Evolutionary conservation across 106 monocot genomes (phyloP).

Genomic region (Gastrodia elata): DNA sequence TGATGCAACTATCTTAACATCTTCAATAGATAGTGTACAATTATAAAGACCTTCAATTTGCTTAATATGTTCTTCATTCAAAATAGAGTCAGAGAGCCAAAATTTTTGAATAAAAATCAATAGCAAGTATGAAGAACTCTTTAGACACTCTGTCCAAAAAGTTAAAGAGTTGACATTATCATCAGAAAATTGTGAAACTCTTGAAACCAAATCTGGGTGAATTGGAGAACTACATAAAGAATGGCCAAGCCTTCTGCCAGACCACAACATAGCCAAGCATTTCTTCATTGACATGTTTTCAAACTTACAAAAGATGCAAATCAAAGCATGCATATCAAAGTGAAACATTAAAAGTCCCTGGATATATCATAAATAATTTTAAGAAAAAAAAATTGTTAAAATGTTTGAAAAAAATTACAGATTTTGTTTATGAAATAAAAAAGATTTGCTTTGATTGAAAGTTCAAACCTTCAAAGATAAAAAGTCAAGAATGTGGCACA

Average conservation of each 20-base stretch:
- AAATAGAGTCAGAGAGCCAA: conserved; percentile 31
- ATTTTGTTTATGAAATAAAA: not conserved
- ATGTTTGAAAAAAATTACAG: not conserved
- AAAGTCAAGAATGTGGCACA: conserved; percentile 42
- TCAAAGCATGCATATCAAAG: conserved; percentile 39
- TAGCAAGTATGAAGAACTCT: conserved; percentile 18
- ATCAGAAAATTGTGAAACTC: conserved; percentile 24
- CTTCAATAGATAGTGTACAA: conserved; percentile 23
- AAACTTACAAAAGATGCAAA: conserved; percentile 32
- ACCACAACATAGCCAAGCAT: conserved; percentile 52
- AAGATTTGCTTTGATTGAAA: not conserved
- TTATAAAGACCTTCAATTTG: conserved; percentile 12
- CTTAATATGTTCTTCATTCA: conserved; percentile 15
- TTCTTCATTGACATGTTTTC: conserved; percentile 34
- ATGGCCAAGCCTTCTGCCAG: conserved; percentile 59
- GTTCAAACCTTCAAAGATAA: conserved; percentile 40
- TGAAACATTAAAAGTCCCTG: conserved; percentile 64
- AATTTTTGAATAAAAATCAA: conserved; percentile 56
- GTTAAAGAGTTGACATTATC: conserved; percentile 21
- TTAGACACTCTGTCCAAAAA: conserved; percentile 47
- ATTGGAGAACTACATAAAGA: conserved; percentile 52
- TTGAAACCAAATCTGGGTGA: conserved; percentile 25
- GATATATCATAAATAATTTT: not conserved
- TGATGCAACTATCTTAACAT: conserved; percentile 36
- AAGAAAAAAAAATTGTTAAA: no score